Evolutionary conservation across 805 yeast species (phyloP).

Genomic region (Jamesozyma jinghongensis): DNA sequence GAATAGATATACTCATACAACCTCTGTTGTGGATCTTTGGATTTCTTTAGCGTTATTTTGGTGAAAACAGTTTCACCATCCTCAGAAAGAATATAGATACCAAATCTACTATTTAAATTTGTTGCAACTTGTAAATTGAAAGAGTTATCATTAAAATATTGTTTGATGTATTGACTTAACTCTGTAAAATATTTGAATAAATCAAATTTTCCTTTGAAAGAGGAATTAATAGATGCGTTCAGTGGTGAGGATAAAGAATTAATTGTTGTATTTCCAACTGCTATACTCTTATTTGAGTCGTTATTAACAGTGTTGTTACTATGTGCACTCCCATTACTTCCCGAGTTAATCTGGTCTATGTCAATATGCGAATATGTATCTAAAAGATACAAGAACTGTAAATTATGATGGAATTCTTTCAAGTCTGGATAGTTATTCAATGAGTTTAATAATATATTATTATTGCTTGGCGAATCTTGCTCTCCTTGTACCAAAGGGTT

Average conservation of each 20-base stretch:
- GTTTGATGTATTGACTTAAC: slow-evolving; percentile 15
- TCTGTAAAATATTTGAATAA: slow-evolving; percentile 29
- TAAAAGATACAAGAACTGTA: slow-evolving; percentile 25
- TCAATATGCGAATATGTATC: slow-evolving; percentile 27
- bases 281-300: background rate
- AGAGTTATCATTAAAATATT: slow-evolving; percentile 14
- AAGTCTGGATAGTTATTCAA: slow-evolving; percentile 21
- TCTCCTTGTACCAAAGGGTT: background rate
- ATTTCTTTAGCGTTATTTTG: slow-evolving; percentile 18
- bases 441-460: slow-evolving; percentile 27
- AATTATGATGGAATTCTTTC: slow-evolving; percentile 26
- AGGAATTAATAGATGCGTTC: slow-evolving; percentile 1
- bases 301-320: background rate
- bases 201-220: slow-evolving; percentile 19
- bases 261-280: background rate
- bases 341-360: slow-evolving; percentile 16
- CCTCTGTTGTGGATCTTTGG: slow-evolving; percentile 17
- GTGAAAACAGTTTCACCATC: slow-evolving; percentile 11
- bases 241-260: background rate
- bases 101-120: slow-evolving; percentile 24
- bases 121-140: slow-evolving; percentile 14
- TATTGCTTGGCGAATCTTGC: background rate
- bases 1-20: slow-evolving; percentile 24
- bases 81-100: slow-evolving; percentile 18
- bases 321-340: slow-evolving; percentile 2